These are phyloP conservation scores for Xerocomus spinulosus DNA, from an alignment of 768 basidiomycete species.

Conservation along the genomic window DNA sequence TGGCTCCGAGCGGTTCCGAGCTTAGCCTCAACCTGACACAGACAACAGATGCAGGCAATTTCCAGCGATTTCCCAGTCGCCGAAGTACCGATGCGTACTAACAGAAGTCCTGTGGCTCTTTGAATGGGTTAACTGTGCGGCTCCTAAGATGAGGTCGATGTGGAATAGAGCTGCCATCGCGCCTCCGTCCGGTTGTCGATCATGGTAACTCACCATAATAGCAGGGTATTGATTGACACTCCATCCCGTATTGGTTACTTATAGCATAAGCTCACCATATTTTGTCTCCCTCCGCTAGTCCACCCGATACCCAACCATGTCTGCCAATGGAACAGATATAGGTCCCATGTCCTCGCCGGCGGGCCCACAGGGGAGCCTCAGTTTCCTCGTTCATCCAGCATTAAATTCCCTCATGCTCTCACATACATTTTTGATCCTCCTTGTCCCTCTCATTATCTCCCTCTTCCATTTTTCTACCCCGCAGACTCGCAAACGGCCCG, in stretches of 20 bases:
- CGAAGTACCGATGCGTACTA: no score
- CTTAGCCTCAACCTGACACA: no score
- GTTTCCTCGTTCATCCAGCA: not conserved
- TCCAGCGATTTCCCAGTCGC: no score
- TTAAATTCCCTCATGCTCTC: not conserved
- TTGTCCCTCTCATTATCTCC: constrained; percentile 15
- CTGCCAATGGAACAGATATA: not conserved
- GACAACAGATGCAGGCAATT: no score
- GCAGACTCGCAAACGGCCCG: constrained; percentile 11
- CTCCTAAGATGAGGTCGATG: not conserved
- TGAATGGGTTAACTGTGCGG: not conserved
- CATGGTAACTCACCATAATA: not conserved
- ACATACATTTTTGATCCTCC: constrained; percentile 18
- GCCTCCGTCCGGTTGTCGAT: not conserved
- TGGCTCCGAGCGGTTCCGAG: not conserved
- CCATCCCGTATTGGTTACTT: not conserved
- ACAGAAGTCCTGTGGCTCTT: no score
- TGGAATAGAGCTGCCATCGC: not conserved
- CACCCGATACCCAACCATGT: constrained; percentile 4
- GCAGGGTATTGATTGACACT: not conserved
- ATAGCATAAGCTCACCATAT: not conserved
- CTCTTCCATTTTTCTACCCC: constrained; percentile 18
- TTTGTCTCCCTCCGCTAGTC: not conserved
- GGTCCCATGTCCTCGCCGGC: not conserved
- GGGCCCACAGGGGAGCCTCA: not conserved